Evolutionary conservation across 75 land plant species (phyloP).

Genomic region (Pinus albicaulis): DNA sequence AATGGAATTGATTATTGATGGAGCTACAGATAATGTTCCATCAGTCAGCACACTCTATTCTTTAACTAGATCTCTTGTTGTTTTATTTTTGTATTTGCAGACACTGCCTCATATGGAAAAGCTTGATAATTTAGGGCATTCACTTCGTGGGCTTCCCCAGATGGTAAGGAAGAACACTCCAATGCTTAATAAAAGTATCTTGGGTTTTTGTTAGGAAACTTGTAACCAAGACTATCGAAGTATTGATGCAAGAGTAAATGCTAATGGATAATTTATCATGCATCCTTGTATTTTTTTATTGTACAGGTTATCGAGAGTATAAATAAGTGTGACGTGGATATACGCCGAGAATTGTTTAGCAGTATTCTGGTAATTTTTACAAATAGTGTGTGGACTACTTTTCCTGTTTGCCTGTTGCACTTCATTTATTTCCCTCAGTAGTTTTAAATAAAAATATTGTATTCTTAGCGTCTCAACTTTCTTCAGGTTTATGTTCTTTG

Average conservation of each 20-base stretch:
- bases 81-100: slow-evolving; percentile 26
- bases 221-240: no score
- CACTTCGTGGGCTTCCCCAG: slow-evolving; percentile 77
- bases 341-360: slow-evolving; percentile 84
- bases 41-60: neutral
- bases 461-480: neutral
- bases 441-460: neutral
- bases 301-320: slow-evolving; percentile 89
- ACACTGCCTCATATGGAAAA: slow-evolving; percentile 91
- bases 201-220: neutral
- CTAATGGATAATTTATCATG: neutral
- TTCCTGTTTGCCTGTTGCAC: neutral
- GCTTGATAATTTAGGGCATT: slow-evolving; percentile 31
- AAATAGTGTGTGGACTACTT: neutral
- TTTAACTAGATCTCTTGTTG: slow-evolving; percentile 1
- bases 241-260: no score
- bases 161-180: slow-evolving; percentile 52
- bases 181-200: neutral
- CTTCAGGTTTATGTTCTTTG: neutral
- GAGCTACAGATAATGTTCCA: neutral
- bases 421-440: neutral
- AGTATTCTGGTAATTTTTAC: slow-evolving; percentile 66
- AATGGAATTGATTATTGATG: neutral
- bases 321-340: slow-evolving; percentile 91
- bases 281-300: slow-evolving; percentile 10